Conservation (phyloP, 164 flowering plant genomes). For the Sextonia rubra region DNA sequence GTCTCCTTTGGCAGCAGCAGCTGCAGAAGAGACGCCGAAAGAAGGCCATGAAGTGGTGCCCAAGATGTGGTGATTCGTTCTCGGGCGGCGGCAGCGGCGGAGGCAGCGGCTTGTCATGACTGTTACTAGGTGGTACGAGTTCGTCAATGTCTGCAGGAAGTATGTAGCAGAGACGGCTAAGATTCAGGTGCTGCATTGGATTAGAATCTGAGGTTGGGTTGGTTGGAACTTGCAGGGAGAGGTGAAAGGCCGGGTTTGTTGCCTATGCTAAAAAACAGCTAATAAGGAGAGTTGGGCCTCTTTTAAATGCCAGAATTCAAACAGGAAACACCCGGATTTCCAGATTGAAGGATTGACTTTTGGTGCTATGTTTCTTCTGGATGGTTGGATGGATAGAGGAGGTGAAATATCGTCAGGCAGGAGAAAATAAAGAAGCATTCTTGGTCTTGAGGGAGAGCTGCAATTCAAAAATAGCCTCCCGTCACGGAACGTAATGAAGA, state of each 20-base stretch:
- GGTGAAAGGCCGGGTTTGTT: neutral
- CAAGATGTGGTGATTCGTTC: neutral
- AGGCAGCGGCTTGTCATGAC: neutral
- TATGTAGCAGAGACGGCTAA: conserved; percentile 49
- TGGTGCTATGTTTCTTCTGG: too few species aligned
- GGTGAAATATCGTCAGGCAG: too few species aligned
- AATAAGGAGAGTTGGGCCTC: neutral
- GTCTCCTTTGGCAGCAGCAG: neutral
- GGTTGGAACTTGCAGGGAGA: neutral
- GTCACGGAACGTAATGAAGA: too few species aligned
- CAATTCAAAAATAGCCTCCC: too few species aligned
- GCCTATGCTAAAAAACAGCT: neutral
- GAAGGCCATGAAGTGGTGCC: neutral
- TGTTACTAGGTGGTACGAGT: conserved; percentile 3
- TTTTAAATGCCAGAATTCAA: too few species aligned
- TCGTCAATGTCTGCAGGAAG: conserved; percentile 48
- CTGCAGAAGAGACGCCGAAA: neutral
- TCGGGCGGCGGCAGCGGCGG: neutral
- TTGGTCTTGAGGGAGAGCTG: too few species aligned
- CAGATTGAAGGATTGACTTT: neutral
- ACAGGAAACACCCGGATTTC: neutral
- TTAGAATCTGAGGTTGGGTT: neutral
- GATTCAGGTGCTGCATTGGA: conserved; percentile 5
- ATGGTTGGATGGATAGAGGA: too few species aligned
- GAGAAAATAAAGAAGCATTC: too few species aligned